A percentile compares a stretch with the other conserved stretches of the same genome.
Conservation (phyloP, 345 rosid genomes). For the Microthlaspi erraticum region DNA sequence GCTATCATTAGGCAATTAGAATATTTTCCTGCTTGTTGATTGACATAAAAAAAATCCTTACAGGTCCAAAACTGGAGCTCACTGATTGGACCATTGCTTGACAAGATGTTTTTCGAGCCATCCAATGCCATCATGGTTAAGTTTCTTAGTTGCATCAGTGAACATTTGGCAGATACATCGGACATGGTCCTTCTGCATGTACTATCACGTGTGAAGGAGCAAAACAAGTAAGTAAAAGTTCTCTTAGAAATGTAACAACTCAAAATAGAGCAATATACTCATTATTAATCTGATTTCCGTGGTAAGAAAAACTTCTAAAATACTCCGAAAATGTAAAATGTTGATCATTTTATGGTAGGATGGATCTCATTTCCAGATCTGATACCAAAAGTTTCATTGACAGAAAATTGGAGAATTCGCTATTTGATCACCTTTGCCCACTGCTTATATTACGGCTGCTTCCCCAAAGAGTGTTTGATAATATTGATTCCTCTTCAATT, state of each 20-base stretch:
- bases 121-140: constrained; percentile 78
- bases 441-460: constrained; percentile 81
- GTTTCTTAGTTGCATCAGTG: constrained; percentile 74
- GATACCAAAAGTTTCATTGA: constrained; percentile 47
- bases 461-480: constrained; percentile 77
- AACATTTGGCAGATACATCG: constrained; percentile 62
- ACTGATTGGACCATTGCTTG: constrained; percentile 66
- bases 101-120: constrained; percentile 91
- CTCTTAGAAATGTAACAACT: constrained; percentile 5
- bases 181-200: constrained; percentile 64
- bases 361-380: constrained; percentile 50
- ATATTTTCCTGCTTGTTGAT: constrained; percentile 21
- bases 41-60: constrained; percentile 35
- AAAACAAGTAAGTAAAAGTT: constrained; percentile 56
- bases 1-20: constrained; percentile 16
- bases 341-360: constrained; percentile 38
- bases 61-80: constrained; percentile 81
- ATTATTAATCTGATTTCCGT: constrained; percentile 11
- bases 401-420: constrained; percentile 50
- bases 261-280: constrained; percentile 10
- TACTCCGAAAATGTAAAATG: not conserved
- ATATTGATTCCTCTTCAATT: constrained; percentile 55
- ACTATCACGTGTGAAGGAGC: constrained; percentile 63
- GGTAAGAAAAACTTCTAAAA: not conserved
- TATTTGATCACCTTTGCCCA: constrained; percentile 87